Evolutionary conservation across 257 asterid genomes (phyloP).

Genomic region (Voacanga thouarsii): DNA sequence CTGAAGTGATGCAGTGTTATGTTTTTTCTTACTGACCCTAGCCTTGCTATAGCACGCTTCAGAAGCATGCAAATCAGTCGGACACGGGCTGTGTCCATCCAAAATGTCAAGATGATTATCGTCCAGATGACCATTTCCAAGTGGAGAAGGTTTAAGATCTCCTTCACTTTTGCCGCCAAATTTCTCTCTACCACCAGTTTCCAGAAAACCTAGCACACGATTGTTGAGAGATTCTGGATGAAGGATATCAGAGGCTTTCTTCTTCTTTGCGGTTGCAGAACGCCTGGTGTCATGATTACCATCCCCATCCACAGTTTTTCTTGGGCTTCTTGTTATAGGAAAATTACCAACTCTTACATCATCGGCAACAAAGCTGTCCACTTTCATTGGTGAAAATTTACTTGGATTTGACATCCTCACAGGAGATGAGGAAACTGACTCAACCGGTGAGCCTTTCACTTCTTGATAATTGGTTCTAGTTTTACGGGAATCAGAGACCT

Average conservation of each 20-base stretch:
- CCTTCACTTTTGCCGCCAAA: conserved; percentile 10
- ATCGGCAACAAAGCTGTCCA: conserved; percentile 31
- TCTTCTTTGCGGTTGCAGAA: conserved; percentile 32
- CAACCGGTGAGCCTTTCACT: conserved; percentile 76
- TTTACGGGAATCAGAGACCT: conserved; percentile 73
- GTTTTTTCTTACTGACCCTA: conserved; percentile 20
- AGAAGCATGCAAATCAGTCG: conserved; percentile 20
- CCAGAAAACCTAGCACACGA: conserved; percentile 22
- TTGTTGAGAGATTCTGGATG: conserved; percentile 19
- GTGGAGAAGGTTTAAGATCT: conserved; percentile 15
- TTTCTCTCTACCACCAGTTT: conserved; percentile 17
- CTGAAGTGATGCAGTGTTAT: conserved; percentile 14
- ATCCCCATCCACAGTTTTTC: conserved; percentile 35
- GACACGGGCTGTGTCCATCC: conserved; percentile 21
- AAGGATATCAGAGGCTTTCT: conserved; percentile 22
- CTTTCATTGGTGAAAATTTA: conserved; percentile 36
- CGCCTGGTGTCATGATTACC: conserved; percentile 29
- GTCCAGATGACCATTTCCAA: conserved; percentile 20
- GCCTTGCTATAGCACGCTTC: conserved; percentile 21
- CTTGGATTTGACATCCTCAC: conserved; percentile 39
- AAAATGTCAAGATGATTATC: conserved; percentile 20
- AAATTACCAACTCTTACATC: conserved; percentile 32
- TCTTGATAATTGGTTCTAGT: conserved; percentile 42
- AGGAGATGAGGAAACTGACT: conserved; percentile 94
- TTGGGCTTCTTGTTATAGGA: conserved; percentile 28